phyloP scores from a whole-genome alignment of 257 asterid species.

The Primulina tabacum region DNA sequence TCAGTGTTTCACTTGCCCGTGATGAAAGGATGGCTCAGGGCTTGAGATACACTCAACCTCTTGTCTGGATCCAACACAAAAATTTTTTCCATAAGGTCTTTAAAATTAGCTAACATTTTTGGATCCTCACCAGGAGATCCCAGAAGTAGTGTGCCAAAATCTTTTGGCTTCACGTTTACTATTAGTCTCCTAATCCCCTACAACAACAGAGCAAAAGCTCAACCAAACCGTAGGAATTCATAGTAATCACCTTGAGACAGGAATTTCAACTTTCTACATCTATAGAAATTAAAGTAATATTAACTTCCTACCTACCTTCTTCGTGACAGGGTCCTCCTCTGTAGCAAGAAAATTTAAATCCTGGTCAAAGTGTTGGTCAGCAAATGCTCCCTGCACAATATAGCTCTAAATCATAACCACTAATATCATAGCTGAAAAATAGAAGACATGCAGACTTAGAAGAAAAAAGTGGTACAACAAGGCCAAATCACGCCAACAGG shows the following conservation, averaged over 20 bases:
- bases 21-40: slow-evolving; percentile 98
- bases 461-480: background rate
- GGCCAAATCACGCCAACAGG: slow-evolving; percentile 6
- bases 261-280: slow-evolving; percentile 2
- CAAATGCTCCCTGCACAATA: slow-evolving; percentile 71
- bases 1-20: slow-evolving; percentile 96
- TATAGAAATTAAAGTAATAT: background rate
- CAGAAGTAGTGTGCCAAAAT: slow-evolving; percentile 64
- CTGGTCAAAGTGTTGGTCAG: slow-evolving; percentile 84
- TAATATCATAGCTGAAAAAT: slow-evolving; percentile 1
- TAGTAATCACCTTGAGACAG: slow-evolving; percentile 5
- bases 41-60: slow-evolving; percentile 91
- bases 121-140: slow-evolving; percentile 96
- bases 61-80: slow-evolving; percentile 96
- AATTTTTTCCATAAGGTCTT: slow-evolving; percentile 87
- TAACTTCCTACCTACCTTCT: slow-evolving; percentile 56
- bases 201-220: slow-evolving; percentile 29
- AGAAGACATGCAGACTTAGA: background rate
- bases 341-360: slow-evolving; percentile 84
- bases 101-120: slow-evolving; percentile 82
- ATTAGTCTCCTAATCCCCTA: slow-evolving; percentile 81
- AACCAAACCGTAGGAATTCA: slow-evolving; percentile 12
- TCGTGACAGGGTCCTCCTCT: slow-evolving; percentile 95
- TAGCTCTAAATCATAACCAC: slow-evolving; percentile 6
- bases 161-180: slow-evolving; percentile 86